Percentiles rank a stretch among this genome's conserved stretches.
Evolutionary conservation across 257 asterid species (phyloP).

Genomic region (Fraxinus excelsior): DNA sequence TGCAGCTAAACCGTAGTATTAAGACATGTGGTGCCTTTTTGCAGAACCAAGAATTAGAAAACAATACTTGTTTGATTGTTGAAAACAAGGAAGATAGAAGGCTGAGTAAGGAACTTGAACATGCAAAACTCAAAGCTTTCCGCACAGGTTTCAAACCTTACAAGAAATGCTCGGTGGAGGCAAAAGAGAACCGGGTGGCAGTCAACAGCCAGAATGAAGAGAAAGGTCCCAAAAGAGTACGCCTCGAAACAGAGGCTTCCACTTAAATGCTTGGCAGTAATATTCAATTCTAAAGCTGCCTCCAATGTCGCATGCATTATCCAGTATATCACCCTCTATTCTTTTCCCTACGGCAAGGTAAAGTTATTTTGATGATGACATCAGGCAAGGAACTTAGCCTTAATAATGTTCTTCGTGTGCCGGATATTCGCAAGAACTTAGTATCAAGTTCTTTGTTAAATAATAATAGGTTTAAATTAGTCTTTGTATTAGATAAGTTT

Average conservation of each 20-base stretch:
- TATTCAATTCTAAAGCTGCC: slow-evolving; percentile 23
- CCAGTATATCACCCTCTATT: slow-evolving; percentile 24
- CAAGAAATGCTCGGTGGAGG: slow-evolving; percentile 90
- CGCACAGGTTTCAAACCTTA: slow-evolving; percentile 89
- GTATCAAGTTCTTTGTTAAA: too few relatives aligned
- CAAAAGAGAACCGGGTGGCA: slow-evolving; percentile 55
- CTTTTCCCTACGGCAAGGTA: neutral
- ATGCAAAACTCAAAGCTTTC: slow-evolving; percentile 50
- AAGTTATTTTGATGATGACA: too few relatives aligned
- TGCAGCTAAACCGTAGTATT: slow-evolving; percentile 42
- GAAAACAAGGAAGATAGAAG: slow-evolving; percentile 48
- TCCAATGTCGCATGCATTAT: slow-evolving; percentile 33
- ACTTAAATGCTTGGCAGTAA: slow-evolving; percentile 26
- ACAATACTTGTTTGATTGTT: slow-evolving; percentile 25
- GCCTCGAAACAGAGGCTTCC: slow-evolving; percentile 65
- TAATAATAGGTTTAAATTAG: too few relatives aligned
- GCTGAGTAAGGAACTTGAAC: slow-evolving; percentile 46
- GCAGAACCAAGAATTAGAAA: slow-evolving; percentile 31
- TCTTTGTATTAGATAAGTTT: too few relatives aligned
- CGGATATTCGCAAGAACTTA: too few relatives aligned
- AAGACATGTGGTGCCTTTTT: slow-evolving; percentile 34
- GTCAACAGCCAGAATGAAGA: slow-evolving; percentile 55
- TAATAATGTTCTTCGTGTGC: too few relatives aligned
- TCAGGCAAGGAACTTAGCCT: too few relatives aligned
- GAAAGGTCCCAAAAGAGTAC: slow-evolving; percentile 74